Base-by-base conservation (phyloP, 2,329 filamentous ascomycete species). In the Rhytidhysteron rufulum region DNA sequence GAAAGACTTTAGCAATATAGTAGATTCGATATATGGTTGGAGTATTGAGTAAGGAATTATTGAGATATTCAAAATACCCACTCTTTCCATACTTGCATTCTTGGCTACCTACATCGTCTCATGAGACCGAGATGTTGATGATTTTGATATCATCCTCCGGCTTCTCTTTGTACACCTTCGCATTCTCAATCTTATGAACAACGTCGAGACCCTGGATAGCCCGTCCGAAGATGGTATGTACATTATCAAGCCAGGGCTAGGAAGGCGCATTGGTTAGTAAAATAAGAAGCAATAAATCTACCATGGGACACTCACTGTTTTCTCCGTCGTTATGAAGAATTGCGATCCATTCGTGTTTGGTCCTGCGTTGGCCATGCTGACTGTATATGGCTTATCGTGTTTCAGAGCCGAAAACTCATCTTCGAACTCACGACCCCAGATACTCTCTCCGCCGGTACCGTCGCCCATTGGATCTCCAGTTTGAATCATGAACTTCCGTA, bases 291-390 rank as follows among this genome's bases (percentile, higher is more conserved):
- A 6, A 34, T 18, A n/a, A n/a, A 32, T 39, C 20, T 27, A 35
- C 31, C 11, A 16, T n/a, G n/a, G 7, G 24, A 17, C 16, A 75
- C 81, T 71, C 71, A 85, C 83, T 51, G 93, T 89, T 71, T 95
- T 95, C 67, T 96, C 94, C 0, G 91, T 96, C 0, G 93, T 98
- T 51, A 98, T 95, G 58, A 98, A 98, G 64, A 98, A 98, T 64
- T 98, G 93, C 58, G 86, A 93, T 11, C 86, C 93, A 62, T 98
- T 98, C 25, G 90, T 96, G 56, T 91, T 89, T 0, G 89, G 88
- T 0, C 93, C 93, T 0, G 93, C 91, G 64, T 98, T 98, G 10
- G 93, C 93, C 93, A 98, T 98, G 62, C 87, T 94, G 42, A 97
- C 75, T 0, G 90, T 97, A 63, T 95, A 98, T 2, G 93, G 86